These are phyloP conservation scores for Xylaria sp. DNA, from an alignment of 2,329 filamentous ascomycete species.

Conservation along the genomic window DNA sequence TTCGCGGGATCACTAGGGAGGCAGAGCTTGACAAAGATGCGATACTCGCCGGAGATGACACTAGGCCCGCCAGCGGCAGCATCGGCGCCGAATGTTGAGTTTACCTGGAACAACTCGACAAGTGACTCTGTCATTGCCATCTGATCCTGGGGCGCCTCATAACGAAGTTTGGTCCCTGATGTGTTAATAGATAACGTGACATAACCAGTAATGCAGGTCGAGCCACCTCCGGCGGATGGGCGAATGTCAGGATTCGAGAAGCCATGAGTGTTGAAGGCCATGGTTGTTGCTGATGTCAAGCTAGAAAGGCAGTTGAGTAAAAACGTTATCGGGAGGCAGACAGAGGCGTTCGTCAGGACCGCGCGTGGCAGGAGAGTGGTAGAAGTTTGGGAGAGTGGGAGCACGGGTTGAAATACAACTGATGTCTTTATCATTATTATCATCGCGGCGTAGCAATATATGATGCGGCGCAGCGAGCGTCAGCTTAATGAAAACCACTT, in stretches of 20 bases:
- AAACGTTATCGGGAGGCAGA: conserved; percentile 32
- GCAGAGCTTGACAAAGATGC: conserved; percentile 42
- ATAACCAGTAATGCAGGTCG: conserved; percentile 38
- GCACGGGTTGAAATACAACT: neutral
- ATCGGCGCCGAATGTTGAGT: conserved; percentile 38
- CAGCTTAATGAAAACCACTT: neutral
- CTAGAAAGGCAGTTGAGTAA: conserved; percentile 33
- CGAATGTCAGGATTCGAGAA: conserved; percentile 37
- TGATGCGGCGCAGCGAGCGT: neutral
- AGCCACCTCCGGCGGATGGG: conserved; percentile 38
- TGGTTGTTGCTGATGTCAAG: conserved; percentile 31
- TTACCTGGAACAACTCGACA: conserved; percentile 39
- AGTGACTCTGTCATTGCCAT: conserved; percentile 38
- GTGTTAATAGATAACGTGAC: conserved; percentile 38
- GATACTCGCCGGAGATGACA: conserved; percentile 39
- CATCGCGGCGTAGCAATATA: neutral
- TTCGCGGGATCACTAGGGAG: conserved; percentile 31
- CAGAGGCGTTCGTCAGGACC: conserved; percentile 33
- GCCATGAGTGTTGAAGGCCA: conserved; percentile 29
- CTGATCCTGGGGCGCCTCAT: conserved; percentile 39
- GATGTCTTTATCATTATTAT: neutral
- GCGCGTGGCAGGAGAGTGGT: conserved; percentile 11
- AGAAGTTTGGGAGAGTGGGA: conserved; percentile 5
- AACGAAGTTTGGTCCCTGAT: conserved; percentile 37
- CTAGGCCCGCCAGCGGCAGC: conserved; percentile 32